Base-by-base conservation (phyloP, 1,284 basidiomycete genomes). In the Ustanciosporium gigantosporum region DNA sequence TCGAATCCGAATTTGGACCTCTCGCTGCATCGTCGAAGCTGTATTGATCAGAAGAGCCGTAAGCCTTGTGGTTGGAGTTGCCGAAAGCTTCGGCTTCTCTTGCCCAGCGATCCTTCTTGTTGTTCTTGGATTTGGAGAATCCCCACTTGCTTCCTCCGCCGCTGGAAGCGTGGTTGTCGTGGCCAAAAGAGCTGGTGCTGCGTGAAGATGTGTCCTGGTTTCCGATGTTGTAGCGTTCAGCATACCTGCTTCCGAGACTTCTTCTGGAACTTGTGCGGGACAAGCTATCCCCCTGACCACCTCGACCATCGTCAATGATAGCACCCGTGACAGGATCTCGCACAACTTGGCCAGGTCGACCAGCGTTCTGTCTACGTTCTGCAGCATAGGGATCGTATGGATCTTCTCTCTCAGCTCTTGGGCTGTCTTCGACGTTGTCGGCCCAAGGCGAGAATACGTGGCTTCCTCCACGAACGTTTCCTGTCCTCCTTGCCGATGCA, bases 301-400 rank as follows among this genome's bases (percentile, higher is more conserved):
- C 36, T 40, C 40, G 40, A 11, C 45, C 39, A 17, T 43, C 58
- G 25, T 60, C 60, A 21, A 67, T 41, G 13, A 67, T 38, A 1
- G 65, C 65, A 16, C 65, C 65, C 15, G 65, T 67, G 40, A 67
- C 41, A n/a, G 58, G 55, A 23, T 67, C 65, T 7, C 65, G 55
- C 19, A 29, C 23, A 7, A 50, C 48, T 1, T 46, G 34, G 11
- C 56, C 62, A 5, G 51, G 25, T n/a, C 36, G 45, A 25, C 61
- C 51, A 23, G 46, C 41, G 16, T 53, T 53, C 25, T 41, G 46
- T 15, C 64, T 47, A 31, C 52, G 45, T 40, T 61, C 64, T 3
- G 62, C 59, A 5, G 59, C 58, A 20, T 66, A 60, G 16, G 46
- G 50, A n/a, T n/a, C n/a, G 24, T 48, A 32, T 6, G 52, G 49